Percentiles rank a stretch among this genome's conserved stretches.
phyloP scores from a whole-genome alignment of 495 filamentous ascomycete species.

The Glutinoglossum americanum region DNA sequence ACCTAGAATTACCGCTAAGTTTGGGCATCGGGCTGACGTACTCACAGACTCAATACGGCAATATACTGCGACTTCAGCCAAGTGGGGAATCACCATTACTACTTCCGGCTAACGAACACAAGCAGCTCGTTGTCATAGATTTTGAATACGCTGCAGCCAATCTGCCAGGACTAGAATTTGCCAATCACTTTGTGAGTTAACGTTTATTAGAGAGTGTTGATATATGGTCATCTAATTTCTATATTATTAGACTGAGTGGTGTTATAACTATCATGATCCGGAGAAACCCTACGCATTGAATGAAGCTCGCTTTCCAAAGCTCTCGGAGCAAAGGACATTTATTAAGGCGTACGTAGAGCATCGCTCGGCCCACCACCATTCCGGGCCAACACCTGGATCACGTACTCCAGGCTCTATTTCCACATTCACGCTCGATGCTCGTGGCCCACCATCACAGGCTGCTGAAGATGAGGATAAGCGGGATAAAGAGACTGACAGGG shows the following conservation, averaged over 20 bases:
- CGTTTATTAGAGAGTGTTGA: not conserved
- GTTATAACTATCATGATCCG: slow-evolving; percentile 81
- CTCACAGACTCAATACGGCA: slow-evolving; percentile 83
- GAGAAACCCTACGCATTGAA: slow-evolving; percentile 41
- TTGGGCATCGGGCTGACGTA: slow-evolving; percentile 2
- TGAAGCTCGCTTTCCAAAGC: slow-evolving; percentile 47
- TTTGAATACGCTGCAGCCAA: slow-evolving; percentile 97
- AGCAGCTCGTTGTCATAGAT: slow-evolving; percentile 89
- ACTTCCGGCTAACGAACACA: slow-evolving; percentile 75
- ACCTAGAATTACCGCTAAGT: not conserved
- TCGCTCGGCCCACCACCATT: slow-evolving; percentile 31
- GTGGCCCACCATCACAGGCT: slow-evolving; percentile 27
- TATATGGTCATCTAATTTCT: not conserved
- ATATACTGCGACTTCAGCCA: slow-evolving; percentile 79
- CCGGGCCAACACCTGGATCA: slow-evolving; percentile 19
- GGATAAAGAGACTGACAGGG: slow-evolving; percentile 37
- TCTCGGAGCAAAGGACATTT: slow-evolving; percentile 65
- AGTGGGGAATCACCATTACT: slow-evolving; percentile 71
- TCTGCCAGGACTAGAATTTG: slow-evolving; percentile 71
- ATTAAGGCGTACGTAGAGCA: slow-evolving; percentile 74
- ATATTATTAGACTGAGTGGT: slow-evolving; percentile 56
- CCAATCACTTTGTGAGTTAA: slow-evolving; percentile 72
- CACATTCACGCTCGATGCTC: slow-evolving; percentile 49
- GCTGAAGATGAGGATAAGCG: slow-evolving; percentile 33
- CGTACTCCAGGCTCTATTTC: slow-evolving; percentile 16